Evolutionary conservation across 441 rosid species (phyloP).

Genomic region (Kokia cookei): DNA sequence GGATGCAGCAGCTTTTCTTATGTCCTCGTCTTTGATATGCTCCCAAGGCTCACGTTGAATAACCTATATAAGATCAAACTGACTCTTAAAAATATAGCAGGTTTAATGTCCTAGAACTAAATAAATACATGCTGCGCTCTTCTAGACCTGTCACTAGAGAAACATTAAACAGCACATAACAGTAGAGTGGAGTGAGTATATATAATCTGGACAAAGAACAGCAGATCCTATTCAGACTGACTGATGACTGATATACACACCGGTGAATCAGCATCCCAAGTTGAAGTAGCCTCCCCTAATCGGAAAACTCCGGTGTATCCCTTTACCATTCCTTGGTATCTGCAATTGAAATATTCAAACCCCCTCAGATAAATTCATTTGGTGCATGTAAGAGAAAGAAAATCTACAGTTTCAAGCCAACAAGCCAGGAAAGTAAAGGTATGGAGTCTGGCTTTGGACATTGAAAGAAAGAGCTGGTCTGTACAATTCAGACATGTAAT

Average conservation of each 20-base stretch:
- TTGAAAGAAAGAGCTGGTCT: neutral
- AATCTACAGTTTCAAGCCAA: neutral
- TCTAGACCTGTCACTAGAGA: neutral
- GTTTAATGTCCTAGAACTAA: slow-evolving; percentile 2
- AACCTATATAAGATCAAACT: slow-evolving; percentile 39
- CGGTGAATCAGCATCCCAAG: slow-evolving; percentile 94
- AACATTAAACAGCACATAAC: neutral
- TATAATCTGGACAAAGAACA: neutral
- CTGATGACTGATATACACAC: slow-evolving; percentile 31
- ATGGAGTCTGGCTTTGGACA: neutral
- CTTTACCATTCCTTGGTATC: slow-evolving; percentile 90
- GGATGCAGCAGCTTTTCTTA: slow-evolving; percentile 68
- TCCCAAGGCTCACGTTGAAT: slow-evolving; percentile 97
- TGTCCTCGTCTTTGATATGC: slow-evolving; percentile 79
- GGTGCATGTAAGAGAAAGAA: neutral
- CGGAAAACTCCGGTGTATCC: slow-evolving; percentile 92
- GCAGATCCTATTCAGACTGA: neutral
- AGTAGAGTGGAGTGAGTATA: neutral
- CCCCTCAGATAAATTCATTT: slow-evolving; percentile 1
- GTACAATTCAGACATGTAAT: slow-evolving; percentile 7
- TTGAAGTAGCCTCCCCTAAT: slow-evolving; percentile 96
- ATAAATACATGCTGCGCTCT: slow-evolving; percentile 4
- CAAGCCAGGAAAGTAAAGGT: neutral
- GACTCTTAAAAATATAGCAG: neutral
- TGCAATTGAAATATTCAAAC: slow-evolving; percentile 25